These are phyloP conservation scores for Erigeron philadelphicus DNA, from an alignment of 140 eudicot genomes.

Conservation along the genomic window DNA sequence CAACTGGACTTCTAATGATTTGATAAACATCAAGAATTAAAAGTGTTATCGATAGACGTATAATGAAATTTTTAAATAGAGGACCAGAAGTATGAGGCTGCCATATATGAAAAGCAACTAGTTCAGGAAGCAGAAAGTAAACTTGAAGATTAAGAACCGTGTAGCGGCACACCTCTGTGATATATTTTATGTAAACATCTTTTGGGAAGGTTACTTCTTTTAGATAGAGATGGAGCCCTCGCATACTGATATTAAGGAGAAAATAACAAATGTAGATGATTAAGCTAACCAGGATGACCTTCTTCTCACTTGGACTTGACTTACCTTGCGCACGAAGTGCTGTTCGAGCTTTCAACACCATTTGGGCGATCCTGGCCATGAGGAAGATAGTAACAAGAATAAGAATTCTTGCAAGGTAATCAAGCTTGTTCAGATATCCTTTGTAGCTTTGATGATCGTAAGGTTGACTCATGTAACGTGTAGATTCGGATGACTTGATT, in stretches of 20 bases:
- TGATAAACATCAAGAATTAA: constrained; percentile 19
- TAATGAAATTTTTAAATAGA: constrained; percentile 9
- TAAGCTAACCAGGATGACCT: constrained; percentile 16
- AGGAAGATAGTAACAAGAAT: constrained; percentile 29
- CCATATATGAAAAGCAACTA: constrained; percentile 23
- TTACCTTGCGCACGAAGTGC: constrained; percentile 10
- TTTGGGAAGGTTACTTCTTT: not conserved
- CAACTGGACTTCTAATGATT: constrained; percentile 28
- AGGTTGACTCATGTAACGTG: constrained; percentile 20
- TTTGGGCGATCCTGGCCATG: constrained; percentile 19
- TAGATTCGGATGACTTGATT: constrained; percentile 24
- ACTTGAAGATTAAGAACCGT: constrained; percentile 18
- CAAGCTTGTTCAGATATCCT: constrained; percentile 2
- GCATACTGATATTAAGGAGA: not conserved
- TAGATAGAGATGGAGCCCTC: not conserved
- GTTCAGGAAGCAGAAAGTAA: constrained; percentile 19
- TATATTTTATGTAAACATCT: not conserved
- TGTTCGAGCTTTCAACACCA: constrained; percentile 29
- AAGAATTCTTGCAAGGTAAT: constrained; percentile 27
- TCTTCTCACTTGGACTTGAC: constrained; percentile 30
- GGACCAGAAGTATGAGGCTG: constrained; percentile 9
- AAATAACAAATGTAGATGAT: constrained; percentile 1
- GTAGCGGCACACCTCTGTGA: not conserved
- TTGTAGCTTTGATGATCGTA: constrained; percentile 22
- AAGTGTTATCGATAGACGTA: constrained; percentile 2